These are phyloP conservation scores for Agrocybe pediades DNA, from an alignment of 768 basidiomycete genomes.

Conservation along the genomic window DNA sequence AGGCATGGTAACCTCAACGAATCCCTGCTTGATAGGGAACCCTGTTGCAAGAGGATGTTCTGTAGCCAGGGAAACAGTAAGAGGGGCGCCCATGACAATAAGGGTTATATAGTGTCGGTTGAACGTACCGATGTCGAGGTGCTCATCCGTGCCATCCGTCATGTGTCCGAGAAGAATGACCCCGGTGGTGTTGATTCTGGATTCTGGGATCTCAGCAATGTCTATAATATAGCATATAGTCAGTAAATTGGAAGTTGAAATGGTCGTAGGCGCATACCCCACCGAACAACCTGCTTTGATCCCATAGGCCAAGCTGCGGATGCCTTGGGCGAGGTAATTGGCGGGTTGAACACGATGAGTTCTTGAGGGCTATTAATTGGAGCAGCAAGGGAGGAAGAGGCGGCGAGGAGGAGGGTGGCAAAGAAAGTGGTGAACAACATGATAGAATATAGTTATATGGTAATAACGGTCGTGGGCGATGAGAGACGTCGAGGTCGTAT, in stretches of 20 bases:
- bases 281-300: slow-evolving; percentile 39
- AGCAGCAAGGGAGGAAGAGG: slow-evolving; percentile 23
- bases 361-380: slow-evolving; percentile 24
- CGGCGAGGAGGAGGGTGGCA: slow-evolving; percentile 26
- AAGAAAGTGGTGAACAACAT: slow-evolving; percentile 34
- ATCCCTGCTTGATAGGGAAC: slow-evolving; percentile 41
- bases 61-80: slow-evolving; percentile 14
- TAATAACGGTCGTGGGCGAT: neutral
- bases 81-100: neutral
- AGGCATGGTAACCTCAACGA: slow-evolving; percentile 41
- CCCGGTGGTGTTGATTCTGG: slow-evolving; percentile 36
- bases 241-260: too few relatives aligned
- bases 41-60: slow-evolving; percentile 44
- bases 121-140: slow-evolving; percentile 53
- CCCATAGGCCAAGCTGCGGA: slow-evolving; percentile 38
- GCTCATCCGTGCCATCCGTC: slow-evolving; percentile 42
- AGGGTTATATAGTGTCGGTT: neutral
- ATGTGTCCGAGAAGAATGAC: slow-evolving; percentile 47
- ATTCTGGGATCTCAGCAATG: slow-evolving; percentile 37
- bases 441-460: slow-evolving; percentile 7
- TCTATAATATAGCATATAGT: slow-evolving; percentile 24
- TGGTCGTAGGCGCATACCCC: slow-evolving; percentile 27
- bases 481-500: slow-evolving; percentile 1
- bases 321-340: slow-evolving; percentile 39
- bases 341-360: slow-evolving; percentile 40